Evolutionary conservation across 1,139 yeast genomes (phyloP), one percentile per base, ranked within the genome.

Genomic region (Pichia sp.): DNA sequence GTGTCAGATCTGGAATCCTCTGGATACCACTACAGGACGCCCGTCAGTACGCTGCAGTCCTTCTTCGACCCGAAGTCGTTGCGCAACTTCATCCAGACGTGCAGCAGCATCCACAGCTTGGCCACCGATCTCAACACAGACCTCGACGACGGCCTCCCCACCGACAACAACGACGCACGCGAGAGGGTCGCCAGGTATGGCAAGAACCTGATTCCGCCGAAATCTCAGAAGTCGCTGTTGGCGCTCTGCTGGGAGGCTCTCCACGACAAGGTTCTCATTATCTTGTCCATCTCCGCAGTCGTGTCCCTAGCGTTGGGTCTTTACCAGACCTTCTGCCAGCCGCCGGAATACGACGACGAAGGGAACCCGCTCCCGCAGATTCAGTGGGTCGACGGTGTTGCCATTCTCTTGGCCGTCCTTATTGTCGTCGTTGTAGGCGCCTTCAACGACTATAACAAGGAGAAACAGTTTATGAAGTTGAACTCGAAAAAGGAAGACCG

Each of bases 311-410:
- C 96, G 0, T 75, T 95, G 54, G 99, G 99, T 0, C 74, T 93
- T 23, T 95, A 95, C 70, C 96, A 93, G 71, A 85, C 96, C 1
- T 86, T 90, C 72, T 97, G 95, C 45, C 88, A 87, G 62, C 90
- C 85, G 0, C 76, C 90, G 0, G 82, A 82, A 64, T 79, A 80
- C 64, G 97, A 92, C 67, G 84, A 80, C 11, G 88, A 89, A 62
- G 95, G 96, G 29, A 75, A 80, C 29, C 75, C 81, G 19, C 68
- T 84, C 54, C 97, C 97, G 16, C 81, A 82, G 63, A 93, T 92
- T 31, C 96, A 90, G 67, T 90, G 97, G 97, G 97, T 95, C 50
- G 99, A 93, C 74, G 99, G 99, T 62, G 96, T 92, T 45, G 99
- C 99, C 45, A 95, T 95, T 67, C 80, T 95, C 62, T 88, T 87